These are phyloP conservation scores for Microdochium paspali DNA, from an alignment of 2,329 filamentous ascomycete species.

Conservation along the genomic window DNA sequence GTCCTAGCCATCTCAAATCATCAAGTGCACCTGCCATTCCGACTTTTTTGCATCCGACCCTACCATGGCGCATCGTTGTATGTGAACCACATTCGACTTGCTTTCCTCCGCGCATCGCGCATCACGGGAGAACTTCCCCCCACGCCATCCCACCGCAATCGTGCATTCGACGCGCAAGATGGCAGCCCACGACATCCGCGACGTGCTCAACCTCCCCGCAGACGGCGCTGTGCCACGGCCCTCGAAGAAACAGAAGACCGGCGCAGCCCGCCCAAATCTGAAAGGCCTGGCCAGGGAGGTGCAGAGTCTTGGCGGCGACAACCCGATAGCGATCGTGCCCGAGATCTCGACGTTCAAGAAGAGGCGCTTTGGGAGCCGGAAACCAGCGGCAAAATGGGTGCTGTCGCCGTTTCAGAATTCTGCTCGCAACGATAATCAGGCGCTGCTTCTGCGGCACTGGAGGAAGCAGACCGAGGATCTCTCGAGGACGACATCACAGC, in stretches of 20 bases:
- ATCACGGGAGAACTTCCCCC: too few relatives aligned
- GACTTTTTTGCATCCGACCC: too few relatives aligned
- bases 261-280: slow-evolving; percentile 48
- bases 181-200: slow-evolving; percentile 74
- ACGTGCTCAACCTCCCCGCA: slow-evolving; percentile 73
- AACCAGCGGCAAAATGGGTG: slow-evolving; percentile 55
- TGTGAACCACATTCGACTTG: too few relatives aligned
- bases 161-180: slow-evolving; percentile 30
- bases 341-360: slow-evolving; percentile 52
- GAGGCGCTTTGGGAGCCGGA: slow-evolving; percentile 41
- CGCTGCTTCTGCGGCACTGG: slow-evolving; percentile 71
- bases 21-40: background rate
- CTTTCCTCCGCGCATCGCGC: too few relatives aligned
- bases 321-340: slow-evolving; percentile 57
- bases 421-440: slow-evolving; percentile 55
- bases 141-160: background rate
- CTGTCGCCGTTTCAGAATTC: slow-evolving; percentile 66
- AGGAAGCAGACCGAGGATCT: slow-evolving; percentile 47
- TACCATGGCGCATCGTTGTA: too few relatives aligned
- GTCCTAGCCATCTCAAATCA: background rate
- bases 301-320: slow-evolving; percentile 55
- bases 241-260: slow-evolving; percentile 66
- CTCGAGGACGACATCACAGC: slow-evolving; percentile 22
- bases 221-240: slow-evolving; percentile 45
- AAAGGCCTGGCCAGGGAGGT: slow-evolving; percentile 59